phyloP scores from a whole-genome alignment of 345 rosid species.

The Erysimum cheiranthoides region DNA sequence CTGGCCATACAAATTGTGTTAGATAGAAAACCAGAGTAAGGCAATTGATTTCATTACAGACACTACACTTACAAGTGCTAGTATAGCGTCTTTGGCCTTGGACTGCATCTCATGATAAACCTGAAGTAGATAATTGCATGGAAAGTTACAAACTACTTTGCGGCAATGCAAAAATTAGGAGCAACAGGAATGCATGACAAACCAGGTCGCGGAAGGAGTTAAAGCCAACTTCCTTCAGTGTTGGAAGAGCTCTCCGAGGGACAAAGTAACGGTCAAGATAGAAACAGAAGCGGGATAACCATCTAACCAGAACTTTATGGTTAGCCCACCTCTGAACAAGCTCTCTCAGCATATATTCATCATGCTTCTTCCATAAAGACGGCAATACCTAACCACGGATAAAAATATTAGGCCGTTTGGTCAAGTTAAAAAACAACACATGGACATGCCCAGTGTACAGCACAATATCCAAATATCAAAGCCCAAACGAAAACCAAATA shows the following conservation, averaged over 20 bases:
- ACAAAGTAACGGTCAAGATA: constrained; percentile 77
- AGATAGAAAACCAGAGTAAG: neutral
- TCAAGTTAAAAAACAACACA: neutral
- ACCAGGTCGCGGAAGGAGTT: constrained; percentile 59
- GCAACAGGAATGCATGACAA: neutral
- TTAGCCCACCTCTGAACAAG: constrained; percentile 70
- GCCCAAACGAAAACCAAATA: neutral
- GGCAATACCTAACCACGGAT: constrained; percentile 49
- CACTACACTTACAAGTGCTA: constrained; percentile 55
- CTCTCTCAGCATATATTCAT: constrained; percentile 75
- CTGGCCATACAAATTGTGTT: constrained; percentile 22
- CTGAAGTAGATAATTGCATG: constrained; percentile 39
- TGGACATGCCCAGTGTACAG: neutral
- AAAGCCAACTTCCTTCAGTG: constrained; percentile 66
- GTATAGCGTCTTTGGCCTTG: constrained; percentile 60
- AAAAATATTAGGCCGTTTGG: neutral
- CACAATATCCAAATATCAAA: neutral
- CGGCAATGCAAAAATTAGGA: neutral
- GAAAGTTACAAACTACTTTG: neutral
- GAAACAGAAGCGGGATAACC: constrained; percentile 73
- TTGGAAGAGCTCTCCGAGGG: constrained; percentile 51
- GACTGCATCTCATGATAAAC: constrained; percentile 56
- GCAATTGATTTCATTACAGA: neutral
- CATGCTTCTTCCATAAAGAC: constrained; percentile 62
- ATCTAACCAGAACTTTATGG: constrained; percentile 71